These are phyloP conservation scores for Paramecium sexaurelia DNA, from an alignment of 73 alveolate species.

Conservation along the genomic window DNA sequence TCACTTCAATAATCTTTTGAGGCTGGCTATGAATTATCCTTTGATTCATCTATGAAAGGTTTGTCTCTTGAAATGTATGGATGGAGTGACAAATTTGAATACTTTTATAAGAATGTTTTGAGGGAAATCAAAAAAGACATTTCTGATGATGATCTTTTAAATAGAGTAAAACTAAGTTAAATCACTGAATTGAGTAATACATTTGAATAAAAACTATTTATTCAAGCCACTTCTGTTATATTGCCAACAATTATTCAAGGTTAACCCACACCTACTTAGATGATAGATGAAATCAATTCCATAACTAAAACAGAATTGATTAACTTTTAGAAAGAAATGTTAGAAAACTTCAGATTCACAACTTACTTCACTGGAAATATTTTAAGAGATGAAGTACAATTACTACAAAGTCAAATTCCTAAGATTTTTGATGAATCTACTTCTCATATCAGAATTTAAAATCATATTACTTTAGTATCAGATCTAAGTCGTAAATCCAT, in stretches of 20 bases:
- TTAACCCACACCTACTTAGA: not conserved
- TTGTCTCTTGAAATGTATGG: constrained; percentile 32
- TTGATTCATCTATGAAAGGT: constrained; percentile 14
- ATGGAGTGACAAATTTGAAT: constrained; percentile 43
- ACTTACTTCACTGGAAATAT: constrained; percentile 19
- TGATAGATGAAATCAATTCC: constrained; percentile 7
- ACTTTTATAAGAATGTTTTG: not conserved
- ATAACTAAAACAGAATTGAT: not conserved
- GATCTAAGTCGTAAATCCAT: not conserved
- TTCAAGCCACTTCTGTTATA: not conserved
- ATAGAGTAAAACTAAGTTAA: not conserved
- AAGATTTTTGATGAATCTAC: constrained; percentile 42
- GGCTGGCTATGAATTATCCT: constrained; percentile 44
- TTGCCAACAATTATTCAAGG: not conserved
- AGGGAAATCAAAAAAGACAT: not conserved
- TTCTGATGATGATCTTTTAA: not conserved
- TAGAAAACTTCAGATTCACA: constrained; percentile 5
- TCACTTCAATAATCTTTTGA: constrained; percentile 8
- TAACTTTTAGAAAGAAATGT: not conserved
- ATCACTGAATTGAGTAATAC: not conserved
- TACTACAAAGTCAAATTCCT: not conserved
- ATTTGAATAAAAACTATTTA: not conserved
- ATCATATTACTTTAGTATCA: not conserved
- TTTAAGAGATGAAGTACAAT: constrained; percentile 18
- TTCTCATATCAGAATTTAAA: not conserved